Evolutionary conservation across 768 basidiomycete species (phyloP).

Genomic region (Russula virescens): DNA sequence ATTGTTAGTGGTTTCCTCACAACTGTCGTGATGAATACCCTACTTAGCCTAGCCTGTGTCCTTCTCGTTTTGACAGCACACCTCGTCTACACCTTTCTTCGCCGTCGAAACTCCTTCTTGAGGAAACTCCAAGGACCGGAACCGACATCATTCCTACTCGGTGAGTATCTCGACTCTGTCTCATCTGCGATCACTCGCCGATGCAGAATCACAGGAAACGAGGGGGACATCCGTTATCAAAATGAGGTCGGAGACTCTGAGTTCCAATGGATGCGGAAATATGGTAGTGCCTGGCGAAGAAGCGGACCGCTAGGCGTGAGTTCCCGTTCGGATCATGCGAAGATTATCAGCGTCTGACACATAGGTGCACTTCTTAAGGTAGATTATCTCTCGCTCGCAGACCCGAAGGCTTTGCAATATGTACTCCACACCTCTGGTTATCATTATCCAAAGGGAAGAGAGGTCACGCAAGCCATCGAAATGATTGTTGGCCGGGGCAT

Average conservation of each 20-base stretch:
- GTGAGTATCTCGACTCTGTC: neutral
- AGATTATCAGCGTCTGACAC: neutral
- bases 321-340: neutral
- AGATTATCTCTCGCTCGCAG: slow-evolving; percentile 1
- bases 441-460: slow-evolving; percentile 23
- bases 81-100: slow-evolving; percentile 8
- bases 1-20: neutral
- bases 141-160: slow-evolving; percentile 11
- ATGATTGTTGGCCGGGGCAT: slow-evolving; percentile 25
- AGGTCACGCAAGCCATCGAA: slow-evolving; percentile 13
- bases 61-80: neutral
- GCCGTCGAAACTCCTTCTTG: slow-evolving; percentile 11
- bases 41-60: slow-evolving; percentile 4
- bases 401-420: slow-evolving; percentile 29
- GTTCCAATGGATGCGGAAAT: slow-evolving; percentile 27
- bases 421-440: slow-evolving; percentile 31
- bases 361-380: slow-evolving; percentile 2
- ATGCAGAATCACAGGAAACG: slow-evolving; percentile 24
- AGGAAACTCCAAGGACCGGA: slow-evolving; percentile 17
- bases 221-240: slow-evolving; percentile 25
- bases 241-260: slow-evolving; percentile 29
- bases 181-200: neutral
- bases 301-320: slow-evolving; percentile 25
- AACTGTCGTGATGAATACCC: slow-evolving; percentile 8
- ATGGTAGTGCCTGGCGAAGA: slow-evolving; percentile 27